These are phyloP conservation scores for Sporothrix dimorphospora DNA, from an alignment of 2,329 filamentous ascomycete species.

Conservation along the genomic window DNA sequence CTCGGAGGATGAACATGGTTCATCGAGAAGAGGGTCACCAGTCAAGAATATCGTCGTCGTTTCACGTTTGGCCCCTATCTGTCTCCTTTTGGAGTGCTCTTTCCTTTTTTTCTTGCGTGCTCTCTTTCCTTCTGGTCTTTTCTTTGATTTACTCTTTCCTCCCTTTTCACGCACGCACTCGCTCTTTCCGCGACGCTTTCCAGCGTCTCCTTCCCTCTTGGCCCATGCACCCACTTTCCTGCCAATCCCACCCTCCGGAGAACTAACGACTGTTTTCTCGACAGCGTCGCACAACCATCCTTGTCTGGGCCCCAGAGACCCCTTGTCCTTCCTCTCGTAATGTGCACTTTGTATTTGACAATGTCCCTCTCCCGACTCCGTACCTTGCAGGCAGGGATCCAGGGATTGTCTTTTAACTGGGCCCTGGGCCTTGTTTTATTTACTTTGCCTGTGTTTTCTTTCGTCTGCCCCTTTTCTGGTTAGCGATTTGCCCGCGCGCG, in stretches of 20 bases:
- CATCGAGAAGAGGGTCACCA: not conserved
- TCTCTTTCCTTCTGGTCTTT: not conserved
- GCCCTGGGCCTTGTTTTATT: slow-evolving; percentile 4
- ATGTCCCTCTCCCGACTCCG: slow-evolving; percentile 11
- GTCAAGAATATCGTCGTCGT: not conserved
- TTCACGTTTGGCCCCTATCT: not conserved
- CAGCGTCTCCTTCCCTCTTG: not conserved
- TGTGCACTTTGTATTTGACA: slow-evolving; percentile 10
- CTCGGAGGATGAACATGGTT: not conserved
- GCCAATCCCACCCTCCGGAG: slow-evolving; percentile 19
- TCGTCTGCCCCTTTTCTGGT: slow-evolving; percentile 14
- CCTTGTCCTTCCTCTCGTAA: not conserved
- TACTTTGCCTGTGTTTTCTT: slow-evolving; percentile 5
- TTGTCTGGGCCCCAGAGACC: not conserved
- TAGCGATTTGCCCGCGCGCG: not conserved
- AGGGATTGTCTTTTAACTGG: slow-evolving; percentile 13
- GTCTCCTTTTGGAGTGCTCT: not conserved
- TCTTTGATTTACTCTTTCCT: not conserved
- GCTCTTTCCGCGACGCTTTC: not conserved
- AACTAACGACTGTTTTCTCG: not conserved
- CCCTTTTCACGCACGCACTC: not conserved
- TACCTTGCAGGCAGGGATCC: slow-evolving; percentile 1
- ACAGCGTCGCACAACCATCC: not conserved
- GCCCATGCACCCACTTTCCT: slow-evolving; percentile 23
- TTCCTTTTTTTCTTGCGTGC: not conserved